These are phyloP conservation scores for Globisporangium nunn DNA, from an alignment of 352 stramenopile species.

Conservation along the genomic window DNA sequence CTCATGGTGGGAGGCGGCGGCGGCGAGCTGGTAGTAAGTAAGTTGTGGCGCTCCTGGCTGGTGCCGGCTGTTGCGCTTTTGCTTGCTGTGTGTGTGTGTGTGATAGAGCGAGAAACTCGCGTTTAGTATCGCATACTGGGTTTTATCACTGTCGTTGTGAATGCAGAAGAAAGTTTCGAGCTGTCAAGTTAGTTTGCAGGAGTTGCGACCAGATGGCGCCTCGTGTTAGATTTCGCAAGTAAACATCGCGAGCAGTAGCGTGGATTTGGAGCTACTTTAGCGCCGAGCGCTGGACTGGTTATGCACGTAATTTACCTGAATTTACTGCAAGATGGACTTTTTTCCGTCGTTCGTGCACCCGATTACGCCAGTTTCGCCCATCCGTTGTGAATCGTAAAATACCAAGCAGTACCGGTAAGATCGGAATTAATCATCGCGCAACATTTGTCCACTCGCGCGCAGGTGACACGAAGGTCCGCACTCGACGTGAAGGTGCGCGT, in stretches of 20 bases:
- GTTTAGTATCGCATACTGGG: not conserved
- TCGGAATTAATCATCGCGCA: no score
- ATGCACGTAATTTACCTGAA: not conserved
- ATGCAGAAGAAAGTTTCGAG: not conserved
- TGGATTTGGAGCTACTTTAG: not conserved
- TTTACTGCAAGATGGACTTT: no score
- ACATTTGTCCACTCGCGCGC: no score
- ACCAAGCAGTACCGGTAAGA: no score
- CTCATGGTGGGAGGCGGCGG: constrained; percentile 36
- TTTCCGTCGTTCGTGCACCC: no score
- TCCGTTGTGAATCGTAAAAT: no score
- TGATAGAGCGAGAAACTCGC: not conserved
- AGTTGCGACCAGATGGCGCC: not conserved
- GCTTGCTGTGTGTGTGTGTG: no score
- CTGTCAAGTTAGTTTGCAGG: not conserved
- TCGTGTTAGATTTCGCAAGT: not conserved
- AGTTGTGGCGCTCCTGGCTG: not conserved
- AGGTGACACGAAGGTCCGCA: no score
- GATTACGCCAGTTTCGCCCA: no score
- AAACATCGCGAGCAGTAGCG: no score
- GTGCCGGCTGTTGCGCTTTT: no score
- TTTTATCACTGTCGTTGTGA: not conserved
- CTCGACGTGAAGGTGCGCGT: no score
- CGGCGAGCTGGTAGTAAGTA: constrained; percentile 53
- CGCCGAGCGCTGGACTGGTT: not conserved